Base-by-base conservation (phyloP, 805 yeast species). In the Saccharomycopsis schoenii region DNA sequence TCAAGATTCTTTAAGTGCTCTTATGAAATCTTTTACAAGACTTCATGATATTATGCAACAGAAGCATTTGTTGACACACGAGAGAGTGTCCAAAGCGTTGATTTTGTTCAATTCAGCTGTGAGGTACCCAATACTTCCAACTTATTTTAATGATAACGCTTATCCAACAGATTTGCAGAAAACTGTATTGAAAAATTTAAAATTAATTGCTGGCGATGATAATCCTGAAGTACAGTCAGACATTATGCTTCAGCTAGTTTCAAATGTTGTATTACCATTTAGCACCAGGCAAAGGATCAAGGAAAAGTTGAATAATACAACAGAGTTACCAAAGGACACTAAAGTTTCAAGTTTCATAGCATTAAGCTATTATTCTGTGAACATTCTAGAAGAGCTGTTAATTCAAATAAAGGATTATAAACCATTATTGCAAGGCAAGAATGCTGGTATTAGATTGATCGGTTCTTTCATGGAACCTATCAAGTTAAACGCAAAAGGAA, bases 91-190 rank as follows among this genome's bases (percentile, higher is more conserved):
- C 52, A 74, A 70, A 24, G 75, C 87, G n/a, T 70, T 89, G 42
- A 74, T 73, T n/a, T 72, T 84, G 4, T 78, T 93, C 67, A 82
- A 82, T 66, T 76, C 83, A 15, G 83, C 90, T 61, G 82, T 88
- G 0, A 74, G 88, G 50, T 90, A 87, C 70, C 96, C 96, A 0
- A 77, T 87, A 12, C 74, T 89, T 42, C 87, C 90, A 9, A 82
- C 76, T 37, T 77, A 76, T 64, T 76, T 76, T 40, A 69, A 73
- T 3, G 97, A 90, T 68, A 73, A 76, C 50, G 67, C 71, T 19
- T 80, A 79, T 25, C 82, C 84, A 58, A 81, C 97, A 0, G 76
- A 78, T 10, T 72, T 93, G 52, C 98, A 92, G 68, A 64, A 67
- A 1, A 73, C 83, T 0, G 83, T 89, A 1, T 68, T 89, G 36